These are phyloP conservation scores for Flaveria brownii DNA, from an alignment of 129 eudicot species.

Conservation along the genomic window DNA sequence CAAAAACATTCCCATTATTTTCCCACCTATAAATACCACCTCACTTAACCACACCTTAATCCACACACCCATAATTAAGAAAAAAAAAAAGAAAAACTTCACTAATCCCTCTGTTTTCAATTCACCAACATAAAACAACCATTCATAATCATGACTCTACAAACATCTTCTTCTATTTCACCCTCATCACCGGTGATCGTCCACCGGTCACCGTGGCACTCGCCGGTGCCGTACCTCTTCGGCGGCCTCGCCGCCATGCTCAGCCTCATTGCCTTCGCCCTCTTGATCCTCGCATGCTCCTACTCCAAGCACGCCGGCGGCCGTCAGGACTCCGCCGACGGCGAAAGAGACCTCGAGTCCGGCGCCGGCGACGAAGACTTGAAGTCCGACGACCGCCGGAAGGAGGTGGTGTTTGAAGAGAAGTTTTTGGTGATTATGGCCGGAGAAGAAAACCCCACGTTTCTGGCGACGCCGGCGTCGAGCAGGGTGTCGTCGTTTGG, in stretches of 20 bases:
- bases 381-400: neutral
- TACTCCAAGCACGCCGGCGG: constrained; percentile 58
- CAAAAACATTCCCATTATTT: constrained; percentile 11
- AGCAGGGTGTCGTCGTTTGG: constrained; percentile 49
- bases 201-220: constrained; percentile 64
- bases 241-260: constrained; percentile 77
- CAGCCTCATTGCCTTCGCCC: constrained; percentile 73
- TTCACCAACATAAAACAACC: neutral
- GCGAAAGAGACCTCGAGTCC: constrained; percentile 50
- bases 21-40: constrained; percentile 37
- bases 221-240: constrained; percentile 78
- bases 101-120: neutral
- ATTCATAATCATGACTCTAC: constrained; percentile 27
- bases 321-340: constrained; percentile 27
- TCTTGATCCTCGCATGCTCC: constrained; percentile 67
- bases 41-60: constrained; percentile 20
- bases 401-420: constrained; percentile 42
- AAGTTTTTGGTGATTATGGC: constrained; percentile 70
- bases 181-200: constrained; percentile 31
- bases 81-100: neutral
- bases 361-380: constrained; percentile 12
- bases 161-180: constrained; percentile 20
- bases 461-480: constrained; percentile 55
- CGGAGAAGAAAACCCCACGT: constrained; percentile 60
- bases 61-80: neutral